These are phyloP conservation scores for Umbellularia californica DNA, from an alignment of 164 flowering plant species.

Conservation along the genomic window DNA sequence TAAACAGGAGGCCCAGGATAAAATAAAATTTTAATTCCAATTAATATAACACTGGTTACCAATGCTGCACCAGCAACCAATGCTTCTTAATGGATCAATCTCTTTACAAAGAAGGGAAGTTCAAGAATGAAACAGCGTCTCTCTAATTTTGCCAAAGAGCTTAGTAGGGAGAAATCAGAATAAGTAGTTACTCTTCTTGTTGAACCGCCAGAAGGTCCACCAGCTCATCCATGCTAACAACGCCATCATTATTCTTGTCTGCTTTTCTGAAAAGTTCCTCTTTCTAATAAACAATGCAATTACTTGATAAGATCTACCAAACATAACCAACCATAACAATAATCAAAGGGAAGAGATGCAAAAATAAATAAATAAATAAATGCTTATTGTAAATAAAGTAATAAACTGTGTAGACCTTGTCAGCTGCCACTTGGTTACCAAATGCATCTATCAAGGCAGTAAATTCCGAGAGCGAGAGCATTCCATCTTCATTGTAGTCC, in stretches of 20 bases:
- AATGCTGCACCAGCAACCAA: no score
- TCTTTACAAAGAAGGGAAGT: no score
- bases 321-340: constrained; percentile 1
- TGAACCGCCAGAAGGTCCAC: constrained; percentile 72
- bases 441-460: constrained; percentile 74
- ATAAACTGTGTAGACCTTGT: constrained; percentile 44
- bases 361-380: background rate
- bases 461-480: constrained; percentile 75
- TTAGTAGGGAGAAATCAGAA: background rate
- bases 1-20: no score
- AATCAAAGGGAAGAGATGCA: constrained; percentile 1
- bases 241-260: constrained; percentile 78
- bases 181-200: constrained; percentile 69
- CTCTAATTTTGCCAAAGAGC: background rate
- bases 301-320: constrained; percentile 13
- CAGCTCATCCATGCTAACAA: constrained; percentile 90
- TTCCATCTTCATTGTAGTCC: constrained; percentile 82
- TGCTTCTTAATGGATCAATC: no score
- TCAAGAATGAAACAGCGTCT: background rate
- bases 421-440: constrained; percentile 74
- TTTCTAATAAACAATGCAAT: constrained; percentile 48
- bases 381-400: no score
- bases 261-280: constrained; percentile 85
- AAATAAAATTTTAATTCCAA: no score
- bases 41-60: no score